A percentile compares a stretch with the other conserved stretches of the same genome.
phyloP scores from a whole-genome alignment of 1,284 basidiomycete genomes.

The Volvariella surrecta region DNA sequence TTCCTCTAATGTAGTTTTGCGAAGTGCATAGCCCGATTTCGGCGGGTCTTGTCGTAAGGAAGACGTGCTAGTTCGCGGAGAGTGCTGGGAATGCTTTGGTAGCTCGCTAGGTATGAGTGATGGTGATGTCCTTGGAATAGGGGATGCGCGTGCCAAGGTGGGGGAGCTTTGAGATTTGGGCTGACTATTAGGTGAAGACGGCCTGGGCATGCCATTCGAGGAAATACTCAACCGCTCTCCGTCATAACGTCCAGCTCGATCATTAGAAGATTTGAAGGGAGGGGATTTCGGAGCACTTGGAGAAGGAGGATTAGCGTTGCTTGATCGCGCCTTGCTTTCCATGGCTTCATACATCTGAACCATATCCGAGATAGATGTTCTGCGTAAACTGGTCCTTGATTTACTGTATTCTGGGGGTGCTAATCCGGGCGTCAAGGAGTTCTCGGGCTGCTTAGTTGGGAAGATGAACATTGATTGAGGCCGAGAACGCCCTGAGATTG shows the following conservation, averaged over 20 bases:
- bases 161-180: no score
- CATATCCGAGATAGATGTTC: conserved; percentile 77
- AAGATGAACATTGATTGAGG: conserved; percentile 73
- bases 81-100: no score
- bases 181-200: no score
- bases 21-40: conserved; percentile 14
- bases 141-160: no score
- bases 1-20: conserved; percentile 19
- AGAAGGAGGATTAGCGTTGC: conserved; percentile 18
- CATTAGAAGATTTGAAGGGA: not conserved
- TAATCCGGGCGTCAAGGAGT: conserved; percentile 18
- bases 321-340: conserved; percentile 25
- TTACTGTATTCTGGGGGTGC: conserved; percentile 33
- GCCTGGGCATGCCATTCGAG: no score
- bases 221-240: no score
- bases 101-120: no score
- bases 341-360: conserved; percentile 72
- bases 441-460: conserved; percentile 41
- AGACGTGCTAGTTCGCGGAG: not conserved
- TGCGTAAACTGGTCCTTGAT: conserved; percentile 31
- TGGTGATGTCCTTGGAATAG: no score
- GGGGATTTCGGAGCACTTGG: conserved; percentile 21
- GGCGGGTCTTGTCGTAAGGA: not conserved
- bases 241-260: not conserved
- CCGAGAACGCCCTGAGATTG: conserved; percentile 34